Evolutionary conservation across 2,329 filamentous ascomycete genomes (phyloP), one percentile per base, ranked within the genome.

Genomic region (Didymella pomorum): DNA sequence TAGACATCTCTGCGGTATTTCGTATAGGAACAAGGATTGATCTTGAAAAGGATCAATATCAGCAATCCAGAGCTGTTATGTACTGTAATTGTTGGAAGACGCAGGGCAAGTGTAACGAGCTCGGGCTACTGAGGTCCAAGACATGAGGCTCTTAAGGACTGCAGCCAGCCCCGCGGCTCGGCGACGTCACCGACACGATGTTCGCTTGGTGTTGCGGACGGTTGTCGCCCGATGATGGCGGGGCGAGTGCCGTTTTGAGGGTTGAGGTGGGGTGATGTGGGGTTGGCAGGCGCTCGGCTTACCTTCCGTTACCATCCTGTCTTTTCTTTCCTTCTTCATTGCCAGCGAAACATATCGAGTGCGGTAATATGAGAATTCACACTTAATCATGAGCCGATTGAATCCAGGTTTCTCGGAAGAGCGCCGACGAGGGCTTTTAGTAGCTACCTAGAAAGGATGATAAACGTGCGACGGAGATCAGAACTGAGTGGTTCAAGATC

Each of bases 1-100:
- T 75, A 20, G 72, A 75, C 72, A 75, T 75, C 2, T 56, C 72
- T 48, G 53, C 64, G 54, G 66, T 61, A 7, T 25, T 25, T 25
- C 21, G 4, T 43, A 20, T 16, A 25, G 18, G 16, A 8, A 25
- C 6, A 16, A 18, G n/a, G n/a, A n/a, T n/a, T 21, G 9, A 10
- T 4, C 9, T 42, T 23, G 11, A 3, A 14, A 10, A 12, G 45
- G 20, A n/a, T n/a, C 16, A 9, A n/a, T n/a, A n/a, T 6, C 31
- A n/a, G 16, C 31, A 41, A 18, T 42, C 8, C 6, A 16, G 11
- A 7, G 31, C 20, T 16, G 20, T 42, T 51, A 47, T 35, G 28
- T 57, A 42, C 26, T 29, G 8, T n/a, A 16, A 11, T 1, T 16
- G 8, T 5, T 46, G 1, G 12, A 9, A n/a, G 14, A 12, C 2